These are phyloP conservation scores for Arabidopsis hybrid DNA, from an alignment of 441 rosid species.

Conservation along the genomic window DNA sequence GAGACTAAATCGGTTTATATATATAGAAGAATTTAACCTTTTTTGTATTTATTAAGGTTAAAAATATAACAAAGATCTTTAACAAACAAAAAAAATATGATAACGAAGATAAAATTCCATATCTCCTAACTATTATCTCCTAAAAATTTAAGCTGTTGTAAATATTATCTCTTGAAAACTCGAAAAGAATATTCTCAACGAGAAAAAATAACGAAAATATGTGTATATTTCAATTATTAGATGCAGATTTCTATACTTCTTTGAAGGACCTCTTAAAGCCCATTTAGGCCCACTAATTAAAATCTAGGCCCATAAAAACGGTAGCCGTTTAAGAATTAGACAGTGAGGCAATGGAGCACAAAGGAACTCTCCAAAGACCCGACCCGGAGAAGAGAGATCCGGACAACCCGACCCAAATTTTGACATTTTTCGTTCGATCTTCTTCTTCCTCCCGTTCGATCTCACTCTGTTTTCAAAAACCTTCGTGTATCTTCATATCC, in stretches of 20 bases:
- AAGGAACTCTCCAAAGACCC: neutral
- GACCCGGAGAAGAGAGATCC: constrained; percentile 32
- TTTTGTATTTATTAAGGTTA: neutral
- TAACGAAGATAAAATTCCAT: neutral
- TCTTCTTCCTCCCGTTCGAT: constrained; percentile 35
- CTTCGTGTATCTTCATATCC: neutral
- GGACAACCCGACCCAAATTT: constrained; percentile 29
- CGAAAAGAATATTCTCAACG: neutral
- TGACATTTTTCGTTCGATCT: constrained; percentile 31
- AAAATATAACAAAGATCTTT: neutral
- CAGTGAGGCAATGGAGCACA: no score
- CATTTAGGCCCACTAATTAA: neutral
- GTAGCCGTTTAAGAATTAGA: neutral
- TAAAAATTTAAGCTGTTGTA: neutral
- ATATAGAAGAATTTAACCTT: neutral
- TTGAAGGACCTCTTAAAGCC: neutral
- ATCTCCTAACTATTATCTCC: neutral
- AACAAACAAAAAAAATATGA: neutral
- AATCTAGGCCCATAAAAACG: neutral
- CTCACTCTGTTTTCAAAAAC: constrained; percentile 28
- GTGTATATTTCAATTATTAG: neutral
- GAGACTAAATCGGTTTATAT: neutral
- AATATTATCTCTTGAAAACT: neutral
- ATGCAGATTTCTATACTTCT: no score
- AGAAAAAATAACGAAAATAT: neutral